Evolutionary conservation across 495 filamentous ascomycete genomes (phyloP).

Genomic region (Entonaema liquescens): DNA sequence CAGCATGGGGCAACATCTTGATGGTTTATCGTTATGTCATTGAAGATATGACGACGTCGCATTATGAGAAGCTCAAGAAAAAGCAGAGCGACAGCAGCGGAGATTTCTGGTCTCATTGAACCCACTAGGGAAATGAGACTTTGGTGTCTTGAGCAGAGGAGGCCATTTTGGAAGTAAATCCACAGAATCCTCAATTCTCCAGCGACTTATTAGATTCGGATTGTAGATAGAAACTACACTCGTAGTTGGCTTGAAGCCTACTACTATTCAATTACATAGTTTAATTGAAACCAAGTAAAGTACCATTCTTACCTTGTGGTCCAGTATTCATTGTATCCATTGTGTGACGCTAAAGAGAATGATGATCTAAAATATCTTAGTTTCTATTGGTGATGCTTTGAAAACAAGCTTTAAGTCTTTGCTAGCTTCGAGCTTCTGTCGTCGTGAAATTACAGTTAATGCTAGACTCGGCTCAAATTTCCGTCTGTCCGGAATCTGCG

Average conservation of each 20-base stretch:
- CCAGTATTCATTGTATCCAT: background rate
- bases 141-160: conserved; percentile 16
- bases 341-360: background rate
- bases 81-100: background rate
- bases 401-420: background rate
- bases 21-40: conserved; percentile 16
- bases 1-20: conserved; percentile 9
- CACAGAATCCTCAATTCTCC: conserved; percentile 10
- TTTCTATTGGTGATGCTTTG: background rate
- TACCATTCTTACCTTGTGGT: background rate
- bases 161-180: background rate
- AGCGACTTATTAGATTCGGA: conserved; percentile 19
- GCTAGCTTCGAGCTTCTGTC: background rate
- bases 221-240: conserved; percentile 25
- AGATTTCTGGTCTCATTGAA: conserved; percentile 3
- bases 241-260: conserved; percentile 37
- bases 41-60: conserved; percentile 28
- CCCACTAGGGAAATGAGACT: conserved; percentile 11
- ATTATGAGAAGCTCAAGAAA: background rate
- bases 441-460: conserved; percentile 4
- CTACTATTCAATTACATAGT: conserved; percentile 29
- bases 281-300: conserved; percentile 38
- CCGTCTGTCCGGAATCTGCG: conserved; percentile 1
- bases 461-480: conserved; percentile 7
- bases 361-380: background rate